Conservation (phyloP, 1,284 basidiomycete genomes). For the Cryptococcus maquisensis region DNA sequence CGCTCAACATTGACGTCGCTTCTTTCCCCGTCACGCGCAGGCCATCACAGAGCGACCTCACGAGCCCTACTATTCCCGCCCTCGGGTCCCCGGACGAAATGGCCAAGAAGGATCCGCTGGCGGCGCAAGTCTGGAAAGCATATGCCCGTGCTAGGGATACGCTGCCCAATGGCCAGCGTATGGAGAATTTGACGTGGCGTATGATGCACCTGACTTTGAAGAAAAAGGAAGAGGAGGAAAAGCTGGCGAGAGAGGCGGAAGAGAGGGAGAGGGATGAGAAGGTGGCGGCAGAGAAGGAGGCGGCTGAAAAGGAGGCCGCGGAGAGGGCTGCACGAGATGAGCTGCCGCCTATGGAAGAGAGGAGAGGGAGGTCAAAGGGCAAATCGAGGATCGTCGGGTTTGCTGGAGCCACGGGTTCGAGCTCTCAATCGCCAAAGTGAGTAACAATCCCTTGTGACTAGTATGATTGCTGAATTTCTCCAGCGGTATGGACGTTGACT, state of each 20-base stretch:
- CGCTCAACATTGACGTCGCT: slow-evolving; percentile 8
- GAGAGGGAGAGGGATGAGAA: slow-evolving; percentile 12
- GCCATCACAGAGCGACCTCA: slow-evolving; percentile 28
- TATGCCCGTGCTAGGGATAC: slow-evolving; percentile 83
- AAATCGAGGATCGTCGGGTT: slow-evolving; percentile 52
- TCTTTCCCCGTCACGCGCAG: slow-evolving; percentile 24
- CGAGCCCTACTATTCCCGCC: slow-evolving; percentile 22
- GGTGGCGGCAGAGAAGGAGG: slow-evolving; percentile 2
- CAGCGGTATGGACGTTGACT: slow-evolving; percentile 69
- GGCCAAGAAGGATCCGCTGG: slow-evolving; percentile 72
- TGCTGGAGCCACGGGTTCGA: slow-evolving; percentile 28
- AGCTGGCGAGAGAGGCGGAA: slow-evolving; percentile 15
- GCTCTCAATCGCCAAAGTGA: slow-evolving; percentile 62
- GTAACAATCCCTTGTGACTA: slow-evolving; percentile 44
- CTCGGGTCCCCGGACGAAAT: slow-evolving; percentile 37
- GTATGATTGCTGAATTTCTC: slow-evolving; percentile 10
- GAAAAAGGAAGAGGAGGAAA: slow-evolving; percentile 34
- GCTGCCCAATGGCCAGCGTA: slow-evolving; percentile 84
- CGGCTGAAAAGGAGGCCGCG: background rate
- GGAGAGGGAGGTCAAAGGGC: slow-evolving; percentile 54
- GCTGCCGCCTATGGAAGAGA: slow-evolving; percentile 21
- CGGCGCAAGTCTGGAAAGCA: slow-evolving; percentile 95
- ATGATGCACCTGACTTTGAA: slow-evolving; percentile 87
- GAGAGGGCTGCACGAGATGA: background rate
- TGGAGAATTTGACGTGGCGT: slow-evolving; percentile 97